These are phyloP conservation scores for Salisapilia sapeloensis DNA, from an alignment of 352 stramenopile species.

Conservation along the genomic window DNA sequence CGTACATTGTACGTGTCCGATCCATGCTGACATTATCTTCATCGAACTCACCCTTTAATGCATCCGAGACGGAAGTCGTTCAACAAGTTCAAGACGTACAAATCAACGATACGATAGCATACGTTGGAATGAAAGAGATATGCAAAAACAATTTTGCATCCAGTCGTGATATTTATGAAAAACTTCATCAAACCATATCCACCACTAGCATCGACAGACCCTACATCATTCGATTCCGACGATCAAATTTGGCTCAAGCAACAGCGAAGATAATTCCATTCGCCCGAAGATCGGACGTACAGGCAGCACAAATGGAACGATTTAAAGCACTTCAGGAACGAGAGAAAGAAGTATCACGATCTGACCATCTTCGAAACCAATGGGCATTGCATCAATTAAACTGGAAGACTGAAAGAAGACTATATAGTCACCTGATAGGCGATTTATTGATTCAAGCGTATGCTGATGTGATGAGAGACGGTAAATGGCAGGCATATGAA, in stretches of 20 bases:
- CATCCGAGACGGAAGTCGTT: no score
- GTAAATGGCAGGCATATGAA: slow-evolving; percentile 43
- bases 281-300: slow-evolving; percentile 27
- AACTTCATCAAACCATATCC: no score
- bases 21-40: no score
- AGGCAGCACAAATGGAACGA: slow-evolving; percentile 25
- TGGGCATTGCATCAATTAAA: slow-evolving; percentile 46
- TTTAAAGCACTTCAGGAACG: slow-evolving; percentile 15
- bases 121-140: no score
- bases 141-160: no score
- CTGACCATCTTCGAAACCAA: slow-evolving; percentile 29
- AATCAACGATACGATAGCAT: no score
- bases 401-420: slow-evolving; percentile 28
- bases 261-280: slow-evolving; percentile 40
- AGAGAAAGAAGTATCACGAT: slow-evolving; percentile 9
- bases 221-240: no score
- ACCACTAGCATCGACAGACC: no score
- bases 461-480: slow-evolving; percentile 22
- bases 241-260: slow-evolving; percentile 31
- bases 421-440: slow-evolving; percentile 24
- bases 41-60: no score
- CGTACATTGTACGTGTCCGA: no score
- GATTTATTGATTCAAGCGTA: slow-evolving; percentile 19
- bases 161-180: no score
- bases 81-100: no score